phyloP scores from a whole-genome alignment of 352 stramenopile genomes.

The Blastocystis sp. region DNA sequence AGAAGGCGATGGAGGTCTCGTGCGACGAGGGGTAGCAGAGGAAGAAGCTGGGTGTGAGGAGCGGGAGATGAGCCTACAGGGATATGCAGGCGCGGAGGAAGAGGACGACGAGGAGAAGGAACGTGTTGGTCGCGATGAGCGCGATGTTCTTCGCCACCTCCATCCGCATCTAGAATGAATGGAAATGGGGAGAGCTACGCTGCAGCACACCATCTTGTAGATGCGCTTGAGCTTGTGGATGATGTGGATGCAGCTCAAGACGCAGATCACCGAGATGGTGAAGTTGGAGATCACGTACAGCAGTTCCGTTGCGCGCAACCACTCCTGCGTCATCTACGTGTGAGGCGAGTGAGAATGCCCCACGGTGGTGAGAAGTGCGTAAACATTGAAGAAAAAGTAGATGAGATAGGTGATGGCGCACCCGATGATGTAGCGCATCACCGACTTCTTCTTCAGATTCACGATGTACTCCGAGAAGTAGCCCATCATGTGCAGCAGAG shows the following conservation, averaged over 20 bases:
- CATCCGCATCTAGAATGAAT: constrained; percentile 31
- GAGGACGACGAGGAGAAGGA: constrained; percentile 49
- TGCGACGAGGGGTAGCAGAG: background rate
- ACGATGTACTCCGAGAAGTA: constrained; percentile 64
- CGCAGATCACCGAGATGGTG: constrained; percentile 34
- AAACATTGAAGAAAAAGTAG: constrained; percentile 42
- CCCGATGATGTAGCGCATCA: constrained; percentile 15
- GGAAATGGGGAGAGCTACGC: background rate
- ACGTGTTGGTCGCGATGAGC: constrained; percentile 37
- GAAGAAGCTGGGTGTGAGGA: constrained; percentile 19
- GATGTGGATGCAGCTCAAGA: constrained; percentile 57
- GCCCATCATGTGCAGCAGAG: constrained; percentile 58
- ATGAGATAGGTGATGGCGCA: constrained; percentile 28
- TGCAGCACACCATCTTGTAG: constrained; percentile 33
- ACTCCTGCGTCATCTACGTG: background rate
- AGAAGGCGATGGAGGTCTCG: background rate
- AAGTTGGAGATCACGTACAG: constrained; percentile 28
- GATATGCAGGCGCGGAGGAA: constrained; percentile 18
- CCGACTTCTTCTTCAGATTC: constrained; percentile 57
- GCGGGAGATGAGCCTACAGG: background rate
- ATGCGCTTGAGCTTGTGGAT: constrained; percentile 54
- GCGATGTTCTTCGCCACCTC: constrained; percentile 63
- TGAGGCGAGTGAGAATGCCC: background rate
- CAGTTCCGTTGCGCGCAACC: constrained; percentile 5
- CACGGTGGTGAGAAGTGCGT: background rate